Evolutionary conservation across 2,329 filamentous ascomycete species (phyloP).

Genomic region (Beauveria asiatica): DNA sequence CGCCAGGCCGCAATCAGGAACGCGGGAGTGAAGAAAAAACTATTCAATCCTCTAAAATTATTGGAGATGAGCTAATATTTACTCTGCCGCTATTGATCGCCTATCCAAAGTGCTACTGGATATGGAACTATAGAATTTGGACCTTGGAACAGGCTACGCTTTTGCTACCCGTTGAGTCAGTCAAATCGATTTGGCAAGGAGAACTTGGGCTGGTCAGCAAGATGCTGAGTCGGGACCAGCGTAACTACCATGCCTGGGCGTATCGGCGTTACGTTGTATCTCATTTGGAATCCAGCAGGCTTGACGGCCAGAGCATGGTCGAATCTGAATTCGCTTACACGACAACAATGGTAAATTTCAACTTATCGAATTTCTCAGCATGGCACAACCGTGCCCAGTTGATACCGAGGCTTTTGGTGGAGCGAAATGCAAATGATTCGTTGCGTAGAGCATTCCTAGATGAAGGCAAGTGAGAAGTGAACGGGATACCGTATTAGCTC

Average conservation of each 20-base stretch:
- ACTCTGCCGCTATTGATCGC: conserved; percentile 75
- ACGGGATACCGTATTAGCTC: neutral
- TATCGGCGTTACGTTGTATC: conserved; percentile 74
- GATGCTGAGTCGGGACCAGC: conserved; percentile 77
- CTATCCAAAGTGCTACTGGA: conserved; percentile 97
- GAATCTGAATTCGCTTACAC: conserved; percentile 85
- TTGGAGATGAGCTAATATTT: conserved; percentile 70
- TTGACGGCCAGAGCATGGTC: conserved; percentile 54
- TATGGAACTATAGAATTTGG: conserved; percentile 95
- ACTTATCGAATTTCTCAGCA: conserved; percentile 92
- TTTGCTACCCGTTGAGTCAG: conserved; percentile 46
- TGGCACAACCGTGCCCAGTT: conserved; percentile 89
- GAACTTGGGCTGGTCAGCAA: conserved; percentile 77
- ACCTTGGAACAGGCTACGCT: conserved; percentile 63
- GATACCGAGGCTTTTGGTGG: conserved; percentile 65
- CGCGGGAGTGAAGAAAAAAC: conserved; percentile 25
- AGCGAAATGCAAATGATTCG: conserved; percentile 55
- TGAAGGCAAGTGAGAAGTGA: conserved; percentile 45
- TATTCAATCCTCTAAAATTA: conserved; percentile 31
- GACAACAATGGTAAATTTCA: conserved; percentile 73
- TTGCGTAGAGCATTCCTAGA: conserved; percentile 64
- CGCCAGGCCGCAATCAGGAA: neutral
- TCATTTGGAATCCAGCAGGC: conserved; percentile 55
- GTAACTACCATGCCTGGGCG: conserved; percentile 96
- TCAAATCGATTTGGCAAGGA: conserved; percentile 67